Evolutionary conservation across 163 green algal species (phyloP).

Genomic region (Chlorella variabilis): DNA sequence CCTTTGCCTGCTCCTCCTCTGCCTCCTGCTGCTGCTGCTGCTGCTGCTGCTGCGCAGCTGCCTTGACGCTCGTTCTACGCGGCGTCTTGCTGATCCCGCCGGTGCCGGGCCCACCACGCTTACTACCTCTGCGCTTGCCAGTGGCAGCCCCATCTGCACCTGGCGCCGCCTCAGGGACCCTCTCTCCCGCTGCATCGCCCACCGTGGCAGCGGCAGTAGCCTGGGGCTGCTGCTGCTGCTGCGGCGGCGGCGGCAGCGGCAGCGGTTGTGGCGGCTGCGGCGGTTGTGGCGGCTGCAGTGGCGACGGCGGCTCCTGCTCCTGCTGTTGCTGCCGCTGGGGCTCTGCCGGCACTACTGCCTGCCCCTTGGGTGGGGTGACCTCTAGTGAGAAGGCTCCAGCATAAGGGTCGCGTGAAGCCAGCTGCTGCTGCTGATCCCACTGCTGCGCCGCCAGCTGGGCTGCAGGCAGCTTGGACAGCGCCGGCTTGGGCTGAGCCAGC

Average conservation of each 20-base stretch:
- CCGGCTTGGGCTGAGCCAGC: not conserved
- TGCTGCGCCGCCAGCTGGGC: slow-evolving; percentile 11
- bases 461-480: not conserved
- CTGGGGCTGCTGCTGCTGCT: not conserved
- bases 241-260: not conserved
- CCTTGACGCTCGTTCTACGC: not conserved
- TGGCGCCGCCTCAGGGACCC: not conserved
- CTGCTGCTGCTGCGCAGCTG: not conserved
- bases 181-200: not conserved
- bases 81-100: not conserved
- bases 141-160: not conserved
- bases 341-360: not conserved
- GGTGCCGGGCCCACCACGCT: not conserved
- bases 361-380: not conserved
- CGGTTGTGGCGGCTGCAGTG: not conserved
- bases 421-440: slow-evolving; percentile 8
- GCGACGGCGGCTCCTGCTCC: not conserved
- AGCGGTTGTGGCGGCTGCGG: not conserved
- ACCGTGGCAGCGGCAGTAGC: not conserved
- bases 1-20: not conserved
- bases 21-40: not conserved
- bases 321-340: not conserved
- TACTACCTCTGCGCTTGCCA: not conserved
- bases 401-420: slow-evolving; percentile 11
- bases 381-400: not conserved